Percentiles rank a stretch among this genome's conserved stretches.
These are phyloP conservation scores for Fusarium robinianum DNA, from an alignment of 2,329 filamentous ascomycete genomes.

Conservation along the genomic window DNA sequence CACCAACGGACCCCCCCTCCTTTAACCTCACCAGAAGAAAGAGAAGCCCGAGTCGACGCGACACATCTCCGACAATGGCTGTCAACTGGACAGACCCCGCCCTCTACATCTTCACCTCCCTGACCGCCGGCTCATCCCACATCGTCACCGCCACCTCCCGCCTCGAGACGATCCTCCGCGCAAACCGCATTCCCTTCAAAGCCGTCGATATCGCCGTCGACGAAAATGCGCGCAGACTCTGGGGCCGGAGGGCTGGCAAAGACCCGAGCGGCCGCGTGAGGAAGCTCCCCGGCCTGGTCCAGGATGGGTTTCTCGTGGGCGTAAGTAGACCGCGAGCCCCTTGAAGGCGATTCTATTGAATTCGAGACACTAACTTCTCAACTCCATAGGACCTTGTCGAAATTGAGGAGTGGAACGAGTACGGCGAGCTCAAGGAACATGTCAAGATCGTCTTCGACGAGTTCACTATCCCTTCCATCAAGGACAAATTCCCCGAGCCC, in stretches of 20 bases:
- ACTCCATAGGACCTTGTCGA: constrained; percentile 78
- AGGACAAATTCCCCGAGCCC: constrained; percentile 53
- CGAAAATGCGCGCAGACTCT: constrained; percentile 84
- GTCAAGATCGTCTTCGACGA: constrained; percentile 72
- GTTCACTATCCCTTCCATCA: constrained; percentile 60
- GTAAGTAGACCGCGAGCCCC: constrained; percentile 58
- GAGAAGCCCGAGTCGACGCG: constrained; percentile 7
- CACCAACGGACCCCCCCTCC: background rate
- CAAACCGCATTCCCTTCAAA: constrained; percentile 92
- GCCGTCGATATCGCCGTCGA: constrained; percentile 91
- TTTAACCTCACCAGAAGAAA: constrained; percentile 2
- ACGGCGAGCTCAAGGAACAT: constrained; percentile 89
- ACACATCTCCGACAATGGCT: constrained; percentile 36
- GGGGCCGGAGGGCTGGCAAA: constrained; percentile 81
- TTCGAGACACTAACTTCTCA: constrained; percentile 1
- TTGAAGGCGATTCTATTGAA: background rate
- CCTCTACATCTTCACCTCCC: constrained; percentile 93
- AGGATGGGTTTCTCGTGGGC: constrained; percentile 81
- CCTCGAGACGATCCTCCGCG: constrained; percentile 93
- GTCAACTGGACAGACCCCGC: constrained; percentile 65
- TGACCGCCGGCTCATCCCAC: constrained; percentile 93
- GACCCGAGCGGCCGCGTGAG: constrained; percentile 62
- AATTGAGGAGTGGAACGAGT: constrained; percentile 99
- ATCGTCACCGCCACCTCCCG: constrained; percentile 96
- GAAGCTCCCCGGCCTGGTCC: constrained; percentile 87